Evolutionary conservation across 495 filamentous ascomycete species (phyloP), one percentile per base, ranked within the genome.

Genomic region (Daldinia decipiens): DNA sequence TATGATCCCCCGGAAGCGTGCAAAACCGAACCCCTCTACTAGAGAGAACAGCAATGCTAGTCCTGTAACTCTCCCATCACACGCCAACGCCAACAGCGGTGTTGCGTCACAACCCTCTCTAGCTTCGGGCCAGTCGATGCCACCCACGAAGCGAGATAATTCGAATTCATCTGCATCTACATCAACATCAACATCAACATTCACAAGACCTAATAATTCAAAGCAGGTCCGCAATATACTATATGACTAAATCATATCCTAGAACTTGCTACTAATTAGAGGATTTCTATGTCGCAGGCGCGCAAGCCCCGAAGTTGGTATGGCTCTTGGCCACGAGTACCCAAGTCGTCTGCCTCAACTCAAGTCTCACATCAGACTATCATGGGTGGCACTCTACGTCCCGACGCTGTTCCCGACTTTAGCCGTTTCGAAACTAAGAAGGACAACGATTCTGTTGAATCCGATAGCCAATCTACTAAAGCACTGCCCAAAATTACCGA

Each of bases 351-450:
- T 39, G 86, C 91, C 52, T 89, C 91, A 58, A 93, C 89, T 54
- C 86, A 92, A 79, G 86, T 93, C 77, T 91, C 90, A 62, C 89
- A 88, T 76, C 91, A 94, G 81, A 92, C 89, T 58, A 92, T 93
- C 36, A 84, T 90, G 60, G 90, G 86, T 69, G 81, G 79, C 59
- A 84, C 82, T 9, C 65, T 80, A 45, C 78, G 78, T 57, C 77
- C 82, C 2, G 76, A 62, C 15, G 67, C 72, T 7, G 62, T 78
- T 4, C 78, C 81, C 5, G 83, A 86, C 63, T 79, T 86, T 57
- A 84, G 77, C 70, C 81, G 81, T 31, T 85, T 82, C 64, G 82
- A 83, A 17, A 62, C 77, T 13, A 82, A 80, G 65, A 83, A 80
- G 62, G 67, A 71, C 43, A 59, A 73, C 9, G 70, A 74, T 26